Evolutionary conservation across 176 grass and related monocot genomes (phyloP), one percentile per base, ranked within the genome.

Genomic region (Avena insularis): DNA sequence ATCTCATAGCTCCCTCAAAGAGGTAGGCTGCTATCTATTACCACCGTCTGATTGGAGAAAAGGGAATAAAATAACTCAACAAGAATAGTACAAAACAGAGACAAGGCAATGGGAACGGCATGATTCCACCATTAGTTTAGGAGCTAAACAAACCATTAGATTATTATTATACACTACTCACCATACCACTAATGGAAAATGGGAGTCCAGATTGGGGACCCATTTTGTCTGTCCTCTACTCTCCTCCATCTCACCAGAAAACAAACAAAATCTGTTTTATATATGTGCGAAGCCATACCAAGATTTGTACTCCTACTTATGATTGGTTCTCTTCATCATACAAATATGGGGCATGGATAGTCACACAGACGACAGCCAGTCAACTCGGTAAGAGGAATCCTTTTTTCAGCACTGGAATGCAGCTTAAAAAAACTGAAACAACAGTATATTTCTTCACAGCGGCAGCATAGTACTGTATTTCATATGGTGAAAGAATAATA

Each of bases 401-500:
- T 43, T 31, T 83, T 75, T 40, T 58, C 76, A 88, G 27, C 20
- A 53, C 14, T 51, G 19, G 29, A 50, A 53, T 8, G 60, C 63
- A 75, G 20, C 64, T 15, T 36, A 43, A 43, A 43, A 5, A 7
- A 43, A 43, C 40, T 43, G 40, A 6, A 43, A 43, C 40, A 43
- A 43, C 40, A 43, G 40, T 43, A 7, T 43, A 43, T 43, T 43
- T 43, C 40, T 43, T 6, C 40, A 43, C 6, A 43, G 40, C 40
- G 6, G 6, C 40, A 43, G 6, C 40, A 43, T 6, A 43, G 40
- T 43, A 43, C 77, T 82, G 40, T 43, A 43, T 82, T 82, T 57
- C 48, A 75, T 83, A 57, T 51, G 21, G 50, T 20, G 36, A 75
- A 75, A 50, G 76, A 91, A 60, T 76, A 91, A 64, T 36, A 82